phyloP scores from a whole-genome alignment of 2,329 filamentous ascomycete genomes.

The Fusarium citri region DNA sequence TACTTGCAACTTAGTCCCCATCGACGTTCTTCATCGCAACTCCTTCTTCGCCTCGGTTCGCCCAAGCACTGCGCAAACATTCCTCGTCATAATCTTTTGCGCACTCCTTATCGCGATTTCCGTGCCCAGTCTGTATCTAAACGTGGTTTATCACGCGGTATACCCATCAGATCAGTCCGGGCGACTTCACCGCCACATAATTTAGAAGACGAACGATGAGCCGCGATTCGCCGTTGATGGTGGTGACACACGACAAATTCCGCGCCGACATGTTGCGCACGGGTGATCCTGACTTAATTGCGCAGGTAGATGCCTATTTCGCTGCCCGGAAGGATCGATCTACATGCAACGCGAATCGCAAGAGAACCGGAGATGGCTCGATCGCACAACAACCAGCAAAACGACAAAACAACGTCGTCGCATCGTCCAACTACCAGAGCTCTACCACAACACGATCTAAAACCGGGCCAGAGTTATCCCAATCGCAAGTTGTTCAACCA shows the following conservation, averaged over 20 bases:
- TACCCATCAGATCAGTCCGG: too few species aligned
- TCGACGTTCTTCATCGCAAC: not conserved
- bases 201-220: not conserved
- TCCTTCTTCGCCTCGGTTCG: not conserved
- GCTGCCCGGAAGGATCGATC: not conserved
- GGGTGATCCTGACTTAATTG: too few species aligned
- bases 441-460: too few species aligned
- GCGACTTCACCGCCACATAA: not conserved
- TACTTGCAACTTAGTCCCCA: not conserved
- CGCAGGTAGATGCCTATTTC: too few species aligned
- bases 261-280: too few species aligned
- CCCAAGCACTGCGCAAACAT: not conserved
- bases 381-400: not conserved
- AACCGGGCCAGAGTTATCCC: fast-evolving
- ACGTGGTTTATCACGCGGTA: too few species aligned
- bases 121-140: too few species aligned
- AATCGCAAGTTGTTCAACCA: not conserved
- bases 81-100: not conserved
- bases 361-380: not conserved
- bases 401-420: not conserved
- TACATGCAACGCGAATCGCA: not conserved
- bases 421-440: not conserved
- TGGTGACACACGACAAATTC: too few species aligned
- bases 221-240: too few species aligned
- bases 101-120: not conserved